Evolutionary conservation across 148 eudicot genomes (phyloP).

Genomic region (Vaccinium macrocarpon): DNA sequence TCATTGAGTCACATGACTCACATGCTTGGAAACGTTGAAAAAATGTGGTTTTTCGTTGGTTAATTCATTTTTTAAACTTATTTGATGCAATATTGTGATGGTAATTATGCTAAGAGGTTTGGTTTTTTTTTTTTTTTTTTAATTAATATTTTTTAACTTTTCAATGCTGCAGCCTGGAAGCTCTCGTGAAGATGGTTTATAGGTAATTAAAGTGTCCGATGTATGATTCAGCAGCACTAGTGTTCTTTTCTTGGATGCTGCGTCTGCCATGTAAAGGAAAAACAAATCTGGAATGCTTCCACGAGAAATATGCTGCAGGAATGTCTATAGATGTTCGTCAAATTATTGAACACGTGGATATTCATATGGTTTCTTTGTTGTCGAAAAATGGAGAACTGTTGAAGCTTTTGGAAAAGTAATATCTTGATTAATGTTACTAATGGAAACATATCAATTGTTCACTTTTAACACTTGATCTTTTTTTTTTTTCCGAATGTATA

Average conservation of each 20-base stretch:
- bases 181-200: conserved; percentile 31
- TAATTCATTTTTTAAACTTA: neutral
- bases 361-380: conserved; percentile 31
- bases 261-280: neutral
- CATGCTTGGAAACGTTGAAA: neutral
- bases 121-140: neutral
- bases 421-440: neutral
- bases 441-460: neutral
- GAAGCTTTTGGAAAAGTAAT: neutral
- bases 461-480: neutral
- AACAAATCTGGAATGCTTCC: conserved; percentile 3
- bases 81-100: neutral
- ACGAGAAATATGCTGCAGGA: conserved; percentile 13
- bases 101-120: neutral
- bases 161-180: conserved; percentile 52
- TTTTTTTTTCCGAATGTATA: too few species aligned
- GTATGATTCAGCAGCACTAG: conserved; percentile 6
- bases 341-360: conserved; percentile 33
- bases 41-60: neutral
- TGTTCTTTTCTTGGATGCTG: conserved; percentile 8
- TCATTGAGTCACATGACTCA: neutral
- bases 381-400: conserved; percentile 13
- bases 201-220: neutral
- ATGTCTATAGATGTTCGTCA: neutral
- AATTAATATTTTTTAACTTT: neutral